phyloP scores from a whole-genome alignment of 1,284 basidiomycete species.

The Phaffia rhodozyma region DNA sequence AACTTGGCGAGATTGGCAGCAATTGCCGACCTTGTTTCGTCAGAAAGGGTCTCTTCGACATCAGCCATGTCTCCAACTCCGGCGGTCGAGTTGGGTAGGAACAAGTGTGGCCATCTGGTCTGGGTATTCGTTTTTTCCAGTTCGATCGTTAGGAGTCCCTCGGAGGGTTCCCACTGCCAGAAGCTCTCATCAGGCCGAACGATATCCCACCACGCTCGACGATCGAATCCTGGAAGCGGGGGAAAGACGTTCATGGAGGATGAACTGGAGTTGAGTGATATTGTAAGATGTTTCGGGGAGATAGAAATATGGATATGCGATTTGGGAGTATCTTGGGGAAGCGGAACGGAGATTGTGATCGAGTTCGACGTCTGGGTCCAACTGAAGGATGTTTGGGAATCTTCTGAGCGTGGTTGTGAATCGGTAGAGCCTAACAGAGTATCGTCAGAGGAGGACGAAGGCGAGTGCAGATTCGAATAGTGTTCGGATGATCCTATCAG shows the following conservation, averaged over 20 bases:
- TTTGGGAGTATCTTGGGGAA: slow-evolving; percentile 56
- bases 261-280: slow-evolving; percentile 45
- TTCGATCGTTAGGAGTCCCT: slow-evolving; percentile 63
- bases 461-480: slow-evolving; percentile 26
- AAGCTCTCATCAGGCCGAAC: slow-evolving; percentile 59
- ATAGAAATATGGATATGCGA: slow-evolving; percentile 55
- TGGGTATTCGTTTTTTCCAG: slow-evolving; percentile 68
- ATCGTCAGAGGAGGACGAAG: not conserved
- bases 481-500: slow-evolving; percentile 21
- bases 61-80: slow-evolving; percentile 43
- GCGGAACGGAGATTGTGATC: slow-evolving; percentile 65
- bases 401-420: not conserved
- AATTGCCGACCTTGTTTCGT: slow-evolving; percentile 64
- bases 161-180: slow-evolving; percentile 72
- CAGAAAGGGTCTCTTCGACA: slow-evolving; percentile 79
- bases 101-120: slow-evolving; percentile 74
- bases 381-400: slow-evolving; percentile 50
- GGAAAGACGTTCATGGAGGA: slow-evolving; percentile 25
- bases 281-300: slow-evolving; percentile 50
- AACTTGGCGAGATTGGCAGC: slow-evolving; percentile 75
- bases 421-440: not conserved
- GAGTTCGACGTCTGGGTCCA: slow-evolving; percentile 81
- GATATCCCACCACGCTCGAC: slow-evolving; percentile 58
- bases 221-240: slow-evolving; percentile 48
- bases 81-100: slow-evolving; percentile 35